Evolutionary conservation across 352 stramenopile genomes (phyloP).

Genomic region (Phytophthora hibernalis): DNA sequence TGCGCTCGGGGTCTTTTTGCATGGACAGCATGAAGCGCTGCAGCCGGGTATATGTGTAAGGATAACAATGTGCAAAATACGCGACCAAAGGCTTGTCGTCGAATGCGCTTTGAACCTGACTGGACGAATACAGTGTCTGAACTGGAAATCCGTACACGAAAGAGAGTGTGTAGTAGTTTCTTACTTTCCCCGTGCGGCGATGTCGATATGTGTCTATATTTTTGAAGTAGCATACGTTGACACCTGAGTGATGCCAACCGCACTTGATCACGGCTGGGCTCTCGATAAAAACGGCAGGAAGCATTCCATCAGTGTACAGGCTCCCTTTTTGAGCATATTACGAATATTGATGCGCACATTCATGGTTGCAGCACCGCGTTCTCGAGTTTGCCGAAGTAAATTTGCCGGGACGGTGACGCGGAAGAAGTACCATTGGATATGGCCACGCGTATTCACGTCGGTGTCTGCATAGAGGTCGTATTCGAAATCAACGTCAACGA

Average conservation of each 20-base stretch:
- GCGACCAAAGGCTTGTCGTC: constrained; percentile 41
- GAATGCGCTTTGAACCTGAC: not conserved
- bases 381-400: constrained; percentile 21
- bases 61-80: constrained; percentile 87
- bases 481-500: constrained; percentile 64
- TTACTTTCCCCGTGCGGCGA: constrained; percentile 49
- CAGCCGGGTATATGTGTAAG: constrained; percentile 86
- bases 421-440: constrained; percentile 94
- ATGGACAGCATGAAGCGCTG: constrained; percentile 62
- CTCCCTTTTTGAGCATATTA: constrained; percentile 89
- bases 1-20: constrained; percentile 61
- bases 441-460: constrained; percentile 74
- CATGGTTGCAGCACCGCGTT: constrained; percentile 27
- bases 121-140: not conserved
- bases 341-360: constrained; percentile 85
- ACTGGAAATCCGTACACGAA: constrained; percentile 76
- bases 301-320: constrained; percentile 90
- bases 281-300: constrained; percentile 74
- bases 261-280: constrained; percentile 20
- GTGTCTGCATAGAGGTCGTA: constrained; percentile 82
- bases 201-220: constrained; percentile 77
- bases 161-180: constrained; percentile 77
- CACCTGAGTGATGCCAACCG: constrained; percentile 76
- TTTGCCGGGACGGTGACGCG: constrained; percentile 40
- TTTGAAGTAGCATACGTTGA: constrained; percentile 87